Evolutionary conservation across 179 eudicot species (phyloP), one percentile per base, ranked within the genome.

Genomic region (Kewa caespitosa): DNA sequence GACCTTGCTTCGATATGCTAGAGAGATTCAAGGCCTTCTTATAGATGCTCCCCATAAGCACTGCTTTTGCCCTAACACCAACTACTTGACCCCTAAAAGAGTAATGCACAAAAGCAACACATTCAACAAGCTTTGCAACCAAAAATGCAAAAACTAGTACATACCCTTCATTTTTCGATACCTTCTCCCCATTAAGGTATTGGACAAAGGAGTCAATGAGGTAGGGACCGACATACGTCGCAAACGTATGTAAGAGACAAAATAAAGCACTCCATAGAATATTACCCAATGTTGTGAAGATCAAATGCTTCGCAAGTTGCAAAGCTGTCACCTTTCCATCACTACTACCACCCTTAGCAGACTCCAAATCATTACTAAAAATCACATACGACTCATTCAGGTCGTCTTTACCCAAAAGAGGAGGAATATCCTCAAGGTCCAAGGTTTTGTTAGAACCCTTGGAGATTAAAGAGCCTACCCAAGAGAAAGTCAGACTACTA

Each of bases 181-280:
- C 70, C 38, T 76, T 74, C 12, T 38, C 69, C n/a, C 98, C 97
- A 64, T 85, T 84, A 4, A 93, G 89, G 86, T 87, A 93, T 18
- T 90, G 90, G 55, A 93, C 92, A 68, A 91, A 89, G 65, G 84
- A 79, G 64, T 93, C 98, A 17, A 93, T 93, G 68, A 94, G 92
- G 74, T 80, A 88, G 0, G 97, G 98, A 67, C 98, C 98, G 6
- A 90, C 96, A 83, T 88, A 92, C 25, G 88, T 74, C 3, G 96
- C 87, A n/a, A 89, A 72, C 2, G 93, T 86, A 70, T 83, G 66
- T 14, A 84, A 17, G 18, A 90, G 72, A 33, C 86, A 87, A 60
- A 80, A 78, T 20, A 88, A 20, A 32, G 81, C 90, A 0, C 97
- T 88, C 36, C 78, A 42, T 17, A 84, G 37, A 32, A 92, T 85